Evolutionary conservation across 768 basidiomycete genomes (phyloP).

Genomic region (Pleurotus cornucopiae): DNA sequence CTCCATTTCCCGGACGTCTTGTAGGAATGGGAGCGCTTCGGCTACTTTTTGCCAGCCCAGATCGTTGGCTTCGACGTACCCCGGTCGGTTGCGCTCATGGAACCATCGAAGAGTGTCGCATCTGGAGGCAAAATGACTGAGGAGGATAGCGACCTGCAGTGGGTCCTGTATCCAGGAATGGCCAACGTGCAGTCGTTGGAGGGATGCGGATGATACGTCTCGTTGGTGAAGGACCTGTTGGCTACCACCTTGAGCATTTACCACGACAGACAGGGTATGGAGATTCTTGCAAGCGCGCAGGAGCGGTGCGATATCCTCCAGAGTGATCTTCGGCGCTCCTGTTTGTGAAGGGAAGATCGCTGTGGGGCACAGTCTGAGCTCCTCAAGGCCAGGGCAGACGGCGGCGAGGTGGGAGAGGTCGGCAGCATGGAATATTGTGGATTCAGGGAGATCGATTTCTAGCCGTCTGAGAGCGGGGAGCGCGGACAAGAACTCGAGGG

Average conservation of each 20-base stretch:
- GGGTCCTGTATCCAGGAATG: constrained; percentile 71
- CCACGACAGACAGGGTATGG: constrained; percentile 61
- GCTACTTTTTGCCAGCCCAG: constrained; percentile 65
- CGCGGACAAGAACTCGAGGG: constrained; percentile 51
- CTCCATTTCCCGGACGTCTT: constrained; percentile 60
- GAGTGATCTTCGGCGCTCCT: constrained; percentile 51
- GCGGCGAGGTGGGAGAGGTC: constrained; percentile 58
- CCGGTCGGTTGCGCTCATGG: constrained; percentile 71
- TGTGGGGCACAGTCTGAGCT: constrained; percentile 62
- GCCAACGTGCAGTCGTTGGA: constrained; percentile 69
- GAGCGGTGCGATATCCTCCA: constrained; percentile 61
- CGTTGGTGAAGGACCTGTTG: constrained; percentile 41
- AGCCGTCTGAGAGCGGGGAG: constrained; percentile 57
- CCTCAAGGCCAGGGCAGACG: constrained; percentile 66
- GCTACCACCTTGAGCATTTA: constrained; percentile 50
- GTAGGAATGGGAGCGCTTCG: constrained; percentile 71
- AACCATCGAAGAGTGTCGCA: constrained; percentile 73
- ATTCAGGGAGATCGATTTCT: constrained; percentile 78
- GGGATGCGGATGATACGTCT: constrained; percentile 55
- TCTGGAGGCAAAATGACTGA: constrained; percentile 74
- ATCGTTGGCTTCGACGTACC: constrained; percentile 63
- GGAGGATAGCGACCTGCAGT: constrained; percentile 64
- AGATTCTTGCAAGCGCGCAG: constrained; percentile 54
- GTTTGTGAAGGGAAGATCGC: constrained; percentile 56
- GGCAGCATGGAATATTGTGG: constrained; percentile 55